Evolutionary conservation across 1,284 basidiomycete species (phyloP), one percentile per base, ranked within the genome.

Genomic region (Moniliella sp.): DNA sequence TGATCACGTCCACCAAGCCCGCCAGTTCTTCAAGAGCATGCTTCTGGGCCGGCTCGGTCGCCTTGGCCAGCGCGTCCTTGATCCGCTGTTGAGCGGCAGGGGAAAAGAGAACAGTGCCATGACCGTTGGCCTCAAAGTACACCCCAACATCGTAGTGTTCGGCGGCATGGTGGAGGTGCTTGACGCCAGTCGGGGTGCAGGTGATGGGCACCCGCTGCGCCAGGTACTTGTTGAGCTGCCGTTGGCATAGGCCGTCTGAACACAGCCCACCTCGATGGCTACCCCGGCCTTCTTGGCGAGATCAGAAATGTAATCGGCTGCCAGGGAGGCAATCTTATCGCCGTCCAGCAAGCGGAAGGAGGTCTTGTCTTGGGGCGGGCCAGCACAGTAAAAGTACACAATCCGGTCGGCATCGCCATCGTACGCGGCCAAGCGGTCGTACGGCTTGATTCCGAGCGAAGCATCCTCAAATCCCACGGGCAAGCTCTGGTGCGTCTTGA

Each of bases 41-140:
- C 72, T 59, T 77, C 75, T 63, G n/a, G n/a, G 80, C 78, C 5
- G 74, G 78, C 10, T 72, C 71, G 5, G 78, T 74, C 11, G 80
- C 76, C 2, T 77, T 78, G 16, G 72, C 69, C 1, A 82, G 76
- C 46, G 76, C 66, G 44, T 80, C 67, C 7, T 64, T 64, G 27
- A 67, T 59, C 31, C 40, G 42, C 7, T 37, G 40, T 39, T 45
- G 33, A 3, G 40, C 42, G 28, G 68, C 61, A 16, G 36, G 34
- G 7, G 88, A 93, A 65, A 99, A 97, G 31, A 97, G 64, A 28
- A 97, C 82, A 1, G 91, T 99, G 25, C 91, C 91, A 53, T 99
- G 91, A 0, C 91, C 91, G 59, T 99, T 99, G 32, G 91, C 91
- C 63, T 99, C 91, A 55, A 99, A 99, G 66, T 99, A 99, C 28